phyloP scores from a whole-genome alignment of 441 rosid genomes.

The Theobroma grandiflorum region DNA sequence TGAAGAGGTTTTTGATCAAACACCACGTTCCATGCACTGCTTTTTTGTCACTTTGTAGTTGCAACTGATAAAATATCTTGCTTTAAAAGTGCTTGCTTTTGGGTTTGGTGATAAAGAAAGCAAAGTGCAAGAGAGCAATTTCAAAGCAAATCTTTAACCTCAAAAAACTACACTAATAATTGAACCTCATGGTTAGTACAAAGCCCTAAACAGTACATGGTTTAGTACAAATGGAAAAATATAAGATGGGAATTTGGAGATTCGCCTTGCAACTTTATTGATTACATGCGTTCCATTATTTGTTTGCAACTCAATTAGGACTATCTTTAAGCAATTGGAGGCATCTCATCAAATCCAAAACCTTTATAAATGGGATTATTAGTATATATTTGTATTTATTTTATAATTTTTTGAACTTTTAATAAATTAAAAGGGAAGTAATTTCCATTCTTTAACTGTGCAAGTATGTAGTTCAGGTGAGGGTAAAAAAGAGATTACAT shows the following conservation, averaged over 20 bases:
- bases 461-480: too few species aligned
- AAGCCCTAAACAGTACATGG: background rate
- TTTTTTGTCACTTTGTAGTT: too few species aligned
- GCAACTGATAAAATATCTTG: too few species aligned
- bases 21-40: too few species aligned
- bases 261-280: constrained; percentile 5
- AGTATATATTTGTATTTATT: background rate
- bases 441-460: too few species aligned
- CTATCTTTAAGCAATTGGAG: background rate
- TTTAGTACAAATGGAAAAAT: background rate
- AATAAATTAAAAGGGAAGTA: too few species aligned
- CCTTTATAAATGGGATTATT: background rate
- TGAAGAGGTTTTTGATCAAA: too few species aligned
- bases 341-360: background rate
- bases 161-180: background rate
- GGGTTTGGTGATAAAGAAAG: background rate
- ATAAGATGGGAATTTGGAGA: background rate
- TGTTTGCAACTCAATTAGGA: background rate
- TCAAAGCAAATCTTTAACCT: background rate
- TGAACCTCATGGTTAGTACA: background rate
- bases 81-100: background rate
- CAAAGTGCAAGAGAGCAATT: background rate
- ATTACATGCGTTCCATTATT: background rate
- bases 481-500: too few species aligned
- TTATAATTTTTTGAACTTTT: background rate